Evolutionary conservation across 2,329 filamentous ascomycete species (phyloP), one percentile per base, ranked within the genome.

Genomic region (Aspergillus fijiensis): DNA sequence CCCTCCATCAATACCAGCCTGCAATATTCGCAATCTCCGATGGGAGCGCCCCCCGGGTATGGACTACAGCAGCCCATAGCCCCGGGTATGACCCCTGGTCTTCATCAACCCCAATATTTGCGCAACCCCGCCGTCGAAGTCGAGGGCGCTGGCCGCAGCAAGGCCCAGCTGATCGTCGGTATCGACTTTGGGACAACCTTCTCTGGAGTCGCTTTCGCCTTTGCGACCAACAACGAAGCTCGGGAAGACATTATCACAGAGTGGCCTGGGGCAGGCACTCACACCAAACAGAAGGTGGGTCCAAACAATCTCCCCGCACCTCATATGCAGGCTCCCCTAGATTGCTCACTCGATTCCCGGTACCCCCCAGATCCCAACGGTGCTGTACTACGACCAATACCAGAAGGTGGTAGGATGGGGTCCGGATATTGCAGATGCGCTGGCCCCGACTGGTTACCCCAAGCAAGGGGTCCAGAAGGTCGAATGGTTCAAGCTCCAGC

Each of bases 351-450:
- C 57, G 49, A 48, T 16, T 27, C 42, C 16, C 47, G 25, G n/a
- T n/a, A 14, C 23, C 27, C 27, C 27, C 51, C 61, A 70, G 95
- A 98, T 99, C 69, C 95, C 95, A 16, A 98, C 95, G 14, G 95
- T 99, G n/a, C 86, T 99, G 62, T 99, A 99, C 82, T 99, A 99
- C 75, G 95, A 99, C 75, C 94, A 98, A 79, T 96, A 97, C 77
- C 95, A 99, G 74, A 97, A 98, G 78, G 95, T 99, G 52, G 95
- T 98, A n/a, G 95, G 95, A 70, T 99, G 95, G 95, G 95, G 95
- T 63, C 93, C 94, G 59, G 95, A 99, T 82, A 98, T 98, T 70
- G 92, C 95, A 62, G 94, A 98, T 79, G 95, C 95, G 65, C 85
- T 98, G 66, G 94, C 95, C 56, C 95, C 95, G 31, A 98, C 95